Evolutionary conservation across 108 stramenopile species (phyloP).

Genomic region (Fistulifera pelliculosa): DNA sequence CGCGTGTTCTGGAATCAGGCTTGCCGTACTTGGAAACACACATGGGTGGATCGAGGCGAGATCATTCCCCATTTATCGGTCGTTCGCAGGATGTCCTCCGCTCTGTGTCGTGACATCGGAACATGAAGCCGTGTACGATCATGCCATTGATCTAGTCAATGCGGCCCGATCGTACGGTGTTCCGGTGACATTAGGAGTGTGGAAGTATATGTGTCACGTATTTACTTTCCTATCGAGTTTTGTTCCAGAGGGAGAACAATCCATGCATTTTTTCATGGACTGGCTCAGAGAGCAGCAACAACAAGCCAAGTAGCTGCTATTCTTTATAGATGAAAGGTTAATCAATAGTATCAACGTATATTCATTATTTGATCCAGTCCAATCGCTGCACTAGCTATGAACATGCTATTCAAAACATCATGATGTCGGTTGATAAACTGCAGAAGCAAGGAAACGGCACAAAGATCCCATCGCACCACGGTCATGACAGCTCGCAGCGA

Average conservation of each 20-base stretch:
- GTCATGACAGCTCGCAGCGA: neutral
- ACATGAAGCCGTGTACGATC: slow-evolving; percentile 74
- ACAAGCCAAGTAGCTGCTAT: too few relatives aligned
- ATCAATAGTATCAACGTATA: too few relatives aligned
- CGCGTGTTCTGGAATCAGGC: slow-evolving; percentile 27
- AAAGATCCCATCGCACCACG: slow-evolving; percentile 11
- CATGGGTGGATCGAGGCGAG: slow-evolving; percentile 23
- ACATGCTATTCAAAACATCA: slow-evolving; percentile 39
- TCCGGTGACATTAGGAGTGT: slow-evolving; percentile 52
- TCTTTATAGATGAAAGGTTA: too few relatives aligned
- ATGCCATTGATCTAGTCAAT: slow-evolving; percentile 47
- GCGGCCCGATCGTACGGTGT: slow-evolving; percentile 43
- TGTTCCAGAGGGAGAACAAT: slow-evolving; percentile 54
- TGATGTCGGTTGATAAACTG: slow-evolving; percentile 47
- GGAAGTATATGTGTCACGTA: slow-evolving; percentile 78
- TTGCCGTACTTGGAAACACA: slow-evolving; percentile 30
- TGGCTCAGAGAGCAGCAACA: slow-evolving; percentile 52
- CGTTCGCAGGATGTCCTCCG: slow-evolving; percentile 56
- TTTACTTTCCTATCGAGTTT: slow-evolving; percentile 57
- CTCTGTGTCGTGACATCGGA: slow-evolving; percentile 63
- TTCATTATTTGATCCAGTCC: too few relatives aligned
- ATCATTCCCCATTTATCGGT: slow-evolving; percentile 58
- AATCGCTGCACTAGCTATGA: too few relatives aligned
- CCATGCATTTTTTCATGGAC: slow-evolving; percentile 52
- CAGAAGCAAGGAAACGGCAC: slow-evolving; percentile 23